A percentile compares a stretch with the other conserved stretches of the same genome.
These are phyloP conservation scores for Yamadazyma taylorii DNA, from an alignment of 1,139 yeast species.

Conservation along the genomic window DNA sequence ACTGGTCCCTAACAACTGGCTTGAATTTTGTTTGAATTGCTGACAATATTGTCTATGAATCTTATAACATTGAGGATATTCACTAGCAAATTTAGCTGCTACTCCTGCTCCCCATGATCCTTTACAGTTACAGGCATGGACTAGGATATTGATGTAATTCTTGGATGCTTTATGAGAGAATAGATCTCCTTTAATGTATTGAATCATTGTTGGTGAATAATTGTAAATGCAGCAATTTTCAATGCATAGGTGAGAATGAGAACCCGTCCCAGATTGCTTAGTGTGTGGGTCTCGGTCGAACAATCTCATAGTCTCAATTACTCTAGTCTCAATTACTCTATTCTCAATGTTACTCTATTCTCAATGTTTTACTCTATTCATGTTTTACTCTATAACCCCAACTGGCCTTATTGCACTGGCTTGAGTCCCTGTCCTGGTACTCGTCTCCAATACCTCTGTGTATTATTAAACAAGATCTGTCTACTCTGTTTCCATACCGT, in stretches of 20 bases:
- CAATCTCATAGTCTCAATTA: no score
- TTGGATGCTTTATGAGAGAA: constrained; percentile 37
- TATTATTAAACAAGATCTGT: constrained; percentile 36
- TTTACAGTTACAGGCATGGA: constrained; percentile 77
- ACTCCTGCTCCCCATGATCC: constrained; percentile 90
- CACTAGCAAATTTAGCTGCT: constrained; percentile 50
- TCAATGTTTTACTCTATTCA: no score
- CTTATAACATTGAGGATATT: constrained; percentile 53
- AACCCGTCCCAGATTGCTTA: no score
- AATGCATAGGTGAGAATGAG: no score
- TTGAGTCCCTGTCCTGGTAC: constrained; percentile 45
- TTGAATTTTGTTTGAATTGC: constrained; percentile 21
- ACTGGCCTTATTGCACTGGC: constrained; percentile 11
- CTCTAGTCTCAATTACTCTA: no score
- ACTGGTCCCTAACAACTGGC: constrained; percentile 53
- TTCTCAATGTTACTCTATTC: no score
- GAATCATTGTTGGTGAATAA: constrained; percentile 6
- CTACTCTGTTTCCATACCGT: constrained; percentile 43
- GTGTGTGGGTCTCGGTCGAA: no score
- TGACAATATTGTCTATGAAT: constrained; percentile 51
- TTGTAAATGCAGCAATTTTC: no score
- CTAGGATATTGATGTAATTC: constrained; percentile 40
- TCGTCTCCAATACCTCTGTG: constrained; percentile 38
- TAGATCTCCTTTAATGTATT: constrained; percentile 60
- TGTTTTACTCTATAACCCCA: no score